Evolutionary conservation across 176 grass and related monocot genomes (phyloP), one percentile per base, ranked within the genome.

Genomic region (Saccharum officinarum): DNA sequence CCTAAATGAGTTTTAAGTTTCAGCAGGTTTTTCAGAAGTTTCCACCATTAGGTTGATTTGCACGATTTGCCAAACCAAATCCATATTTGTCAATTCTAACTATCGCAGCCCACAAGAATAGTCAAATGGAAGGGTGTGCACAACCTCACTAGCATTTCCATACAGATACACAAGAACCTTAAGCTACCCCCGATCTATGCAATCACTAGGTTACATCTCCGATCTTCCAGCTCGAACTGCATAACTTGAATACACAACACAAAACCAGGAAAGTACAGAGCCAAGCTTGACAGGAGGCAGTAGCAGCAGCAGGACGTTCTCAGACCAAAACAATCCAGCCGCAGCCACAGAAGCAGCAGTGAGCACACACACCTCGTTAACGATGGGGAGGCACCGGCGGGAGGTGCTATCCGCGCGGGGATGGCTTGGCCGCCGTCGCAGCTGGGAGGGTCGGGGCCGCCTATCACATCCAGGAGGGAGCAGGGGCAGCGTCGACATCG

Each of bases 301-400:
- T 7, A 38, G 77, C 15, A 23, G 8, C 15, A 23, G 8, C 3
- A 20, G 18, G 13, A 80, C 65, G 18, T 7, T 39, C 50, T 81
- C 65, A 70, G 23, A 26, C 22, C n/a, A 31, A 18, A 85, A 37
- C 3, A 39, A 1, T 41, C 8, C 1, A 30, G 71, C 45, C 39
- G 37, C 47, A 26, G 69, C 62, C 36, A 23, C 44, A 36, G 18
- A 66, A 78, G 42, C 47, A 23, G 38, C 47, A 55, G 18, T 67
- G n/a, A 67, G 5, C 14, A 2, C 4, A 8, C 67, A 6, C 47
- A 94, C 97, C 90, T 96, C 93, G 86, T 85, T 99, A 55, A 99
- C 88, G 57, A 99, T n/a, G n/a, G n/a, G n/a, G n/a, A n/a, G n/a
- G n/a, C n/a, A n/a, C n/a, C n/a, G n/a, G n/a, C n/a, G n/a, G n/a